Conservation (phyloP, 1,139 yeast species). For the Trichomonascaceae sp. region DNA sequence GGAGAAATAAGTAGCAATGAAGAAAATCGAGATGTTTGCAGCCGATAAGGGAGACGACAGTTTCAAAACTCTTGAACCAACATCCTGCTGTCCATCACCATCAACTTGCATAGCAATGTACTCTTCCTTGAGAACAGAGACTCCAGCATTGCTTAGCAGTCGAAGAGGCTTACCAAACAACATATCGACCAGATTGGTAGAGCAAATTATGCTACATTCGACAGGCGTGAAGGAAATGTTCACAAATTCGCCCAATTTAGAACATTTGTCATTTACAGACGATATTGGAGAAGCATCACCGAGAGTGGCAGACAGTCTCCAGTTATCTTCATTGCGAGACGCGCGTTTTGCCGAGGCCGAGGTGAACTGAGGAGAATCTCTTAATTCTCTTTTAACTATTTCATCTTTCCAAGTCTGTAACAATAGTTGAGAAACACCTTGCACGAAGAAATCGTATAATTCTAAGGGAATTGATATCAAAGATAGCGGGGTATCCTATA, state of each 20-base stretch:
- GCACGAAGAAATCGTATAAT: slow-evolving; percentile 24
- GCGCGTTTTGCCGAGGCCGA: slow-evolving; percentile 7
- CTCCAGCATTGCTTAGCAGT: slow-evolving; percentile 22
- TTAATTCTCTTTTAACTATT: slow-evolving; percentile 10
- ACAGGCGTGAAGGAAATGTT: slow-evolving; percentile 52
- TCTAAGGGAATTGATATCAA: slow-evolving; percentile 28
- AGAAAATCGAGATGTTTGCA: slow-evolving; percentile 54
- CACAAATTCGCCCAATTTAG: slow-evolving; percentile 35
- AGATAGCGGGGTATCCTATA: slow-evolving; percentile 24
- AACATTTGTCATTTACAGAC: slow-evolving; percentile 15
- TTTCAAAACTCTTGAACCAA: slow-evolving; percentile 50
- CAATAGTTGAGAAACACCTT: slow-evolving; percentile 27
- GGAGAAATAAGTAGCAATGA: slow-evolving; percentile 59
- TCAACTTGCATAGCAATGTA: slow-evolving; percentile 56
- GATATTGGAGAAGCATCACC: slow-evolving; percentile 12
- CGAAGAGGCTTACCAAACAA: slow-evolving; percentile 38
- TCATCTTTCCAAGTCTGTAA: slow-evolving; percentile 25
- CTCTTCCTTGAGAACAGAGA: slow-evolving; percentile 41
- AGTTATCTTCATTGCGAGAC: slow-evolving; percentile 12
- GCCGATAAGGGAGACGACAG: slow-evolving; percentile 56
- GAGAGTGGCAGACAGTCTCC: slow-evolving; percentile 13
- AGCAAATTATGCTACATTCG: slow-evolving; percentile 52
- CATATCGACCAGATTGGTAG: slow-evolving; percentile 35
- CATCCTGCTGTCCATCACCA: slow-evolving; percentile 50
- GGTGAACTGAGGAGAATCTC: slow-evolving; percentile 1